Evolutionary conservation across 352 stramenopile genomes (phyloP), one percentile per base, ranked within the genome.

Genomic region (Pythium sukuiense): DNA sequence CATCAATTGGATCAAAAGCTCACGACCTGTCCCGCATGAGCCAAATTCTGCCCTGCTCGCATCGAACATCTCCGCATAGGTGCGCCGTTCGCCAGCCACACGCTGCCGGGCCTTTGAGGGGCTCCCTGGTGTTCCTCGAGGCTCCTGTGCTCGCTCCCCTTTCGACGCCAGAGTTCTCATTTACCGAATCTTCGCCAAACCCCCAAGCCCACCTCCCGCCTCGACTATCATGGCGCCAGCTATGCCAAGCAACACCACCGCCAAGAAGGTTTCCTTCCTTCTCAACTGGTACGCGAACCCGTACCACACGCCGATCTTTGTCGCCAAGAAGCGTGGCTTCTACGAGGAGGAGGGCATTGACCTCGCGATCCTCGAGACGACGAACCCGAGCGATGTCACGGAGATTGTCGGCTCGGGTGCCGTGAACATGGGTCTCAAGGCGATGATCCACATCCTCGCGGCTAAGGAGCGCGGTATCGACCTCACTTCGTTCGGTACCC

Each of bases 231-330:
- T 83, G 76, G 70, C 76, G 32, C 76, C 76, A 49, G 57, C 69
- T 39, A 72, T 65, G 46, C 63, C 63, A 14, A 60, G 16, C 30
- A 63, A 41, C 45, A 43, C 57, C 33, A 54, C 65, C 55, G 72
- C 65, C 55, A 83, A 80, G 71, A 83, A 83, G 61, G 71, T 77
- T 27, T 77, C 76, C 45, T 83, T 83, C 65, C 43, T 83, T 33
- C 71, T 83, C 43, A 83, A 83, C 71, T 83, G 76, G 76, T 83
- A 83, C 61, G 71, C 76, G 30, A 83, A 83, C 50, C 76, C 76
- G 55, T 83, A 83, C 73, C 76, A 83, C 68, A 83, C 76, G 57
- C 76, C 76, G 14, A 83, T 83, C 63, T 83, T 83, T 54, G 73
- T 83, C 16, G 76, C 76, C 61, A 83, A 83, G 71, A 80, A 72